These are phyloP conservation scores for Cyamopsis tetragonoloba DNA, from an alignment of 306 rosid genomes.

Conservation along the genomic window DNA sequence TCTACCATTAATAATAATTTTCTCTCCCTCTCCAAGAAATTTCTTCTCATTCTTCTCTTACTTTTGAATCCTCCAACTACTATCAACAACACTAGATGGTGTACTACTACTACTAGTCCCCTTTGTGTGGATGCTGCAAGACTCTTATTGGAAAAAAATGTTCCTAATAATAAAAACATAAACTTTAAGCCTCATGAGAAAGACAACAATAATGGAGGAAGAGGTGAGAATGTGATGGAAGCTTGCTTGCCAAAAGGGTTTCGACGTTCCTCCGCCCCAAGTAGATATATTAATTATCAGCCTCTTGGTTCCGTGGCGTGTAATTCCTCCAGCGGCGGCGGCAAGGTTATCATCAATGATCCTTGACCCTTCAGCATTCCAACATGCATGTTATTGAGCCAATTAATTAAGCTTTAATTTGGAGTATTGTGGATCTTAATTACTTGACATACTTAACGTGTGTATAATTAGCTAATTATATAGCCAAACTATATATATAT, in stretches of 20 bases:
- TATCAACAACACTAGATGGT: not conserved
- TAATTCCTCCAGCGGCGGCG: too few species aligned
- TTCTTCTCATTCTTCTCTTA: constrained; percentile 24
- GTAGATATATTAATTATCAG: constrained; percentile 49
- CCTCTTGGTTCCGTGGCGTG: constrained; percentile 49
- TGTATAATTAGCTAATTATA: too few species aligned
- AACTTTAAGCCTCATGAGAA: constrained; percentile 36
- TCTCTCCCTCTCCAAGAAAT: constrained; percentile 15
- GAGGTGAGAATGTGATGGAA: constrained; percentile 28
- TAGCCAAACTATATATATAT: too few species aligned
- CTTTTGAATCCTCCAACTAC: constrained; percentile 35
- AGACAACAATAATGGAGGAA: constrained; percentile 17
- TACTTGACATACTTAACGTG: too few species aligned
- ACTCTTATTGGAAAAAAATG: constrained; percentile 31
- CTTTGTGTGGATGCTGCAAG: constrained; percentile 24
- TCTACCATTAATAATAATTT: not conserved
- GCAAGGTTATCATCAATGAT: constrained; percentile 12
- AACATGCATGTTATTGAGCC: not conserved
- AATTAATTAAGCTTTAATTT: constrained; percentile 6
- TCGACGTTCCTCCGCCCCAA: constrained; percentile 54
- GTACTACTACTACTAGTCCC: constrained; percentile 2
- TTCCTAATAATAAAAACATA: constrained; percentile 23
- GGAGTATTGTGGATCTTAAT: too few species aligned
- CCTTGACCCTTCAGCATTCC: constrained; percentile 41
- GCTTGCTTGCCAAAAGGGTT: constrained; percentile 63